phyloP scores from a whole-genome alignment of 768 basidiomycete genomes.

The Clavulina sp. region DNA sequence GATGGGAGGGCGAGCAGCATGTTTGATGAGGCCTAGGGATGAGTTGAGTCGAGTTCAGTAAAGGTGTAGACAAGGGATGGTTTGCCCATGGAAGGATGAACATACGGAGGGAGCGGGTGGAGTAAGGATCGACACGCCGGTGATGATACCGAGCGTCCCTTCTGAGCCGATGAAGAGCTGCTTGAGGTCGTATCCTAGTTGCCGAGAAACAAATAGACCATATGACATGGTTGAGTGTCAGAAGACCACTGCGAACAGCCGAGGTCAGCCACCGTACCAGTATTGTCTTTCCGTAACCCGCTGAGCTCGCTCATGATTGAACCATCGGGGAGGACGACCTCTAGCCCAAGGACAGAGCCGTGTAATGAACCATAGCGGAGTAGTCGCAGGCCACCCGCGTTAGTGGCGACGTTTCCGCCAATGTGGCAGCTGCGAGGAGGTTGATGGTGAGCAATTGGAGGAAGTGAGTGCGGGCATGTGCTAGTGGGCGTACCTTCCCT shows the following conservation, averaged over 20 bases:
- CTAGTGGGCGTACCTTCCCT: conserved; percentile 51
- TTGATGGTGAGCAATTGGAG: background rate
- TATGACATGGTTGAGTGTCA: background rate
- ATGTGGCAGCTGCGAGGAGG: conserved; percentile 64
- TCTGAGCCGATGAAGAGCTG: conserved; percentile 97
- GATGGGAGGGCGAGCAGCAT: conserved; percentile 77
- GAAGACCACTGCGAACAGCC: background rate
- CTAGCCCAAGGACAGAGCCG: conserved; percentile 85
- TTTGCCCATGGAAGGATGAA: background rate
- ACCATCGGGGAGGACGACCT: conserved; percentile 89
- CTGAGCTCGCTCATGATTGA: conserved; percentile 77
- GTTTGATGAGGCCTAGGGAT: conserved; percentile 51
- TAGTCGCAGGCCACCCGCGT: conserved; percentile 91
- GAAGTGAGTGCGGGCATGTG: background rate
- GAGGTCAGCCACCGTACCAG: conserved; percentile 34
- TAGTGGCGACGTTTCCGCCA: conserved; percentile 92
- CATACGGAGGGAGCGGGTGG: conserved; percentile 40
- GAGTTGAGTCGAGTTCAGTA: background rate
- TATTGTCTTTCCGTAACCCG: conserved; percentile 93
- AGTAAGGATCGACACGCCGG: conserved; percentile 86
- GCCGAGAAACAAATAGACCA: too few species aligned
- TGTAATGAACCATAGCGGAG: conserved; percentile 90
- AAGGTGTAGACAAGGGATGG: background rate
- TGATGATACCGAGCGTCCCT: conserved; percentile 90
- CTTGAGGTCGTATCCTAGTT: conserved; percentile 94